Conservation (phyloP, 441 rosid species). For the Bruguiera hainesii region DNA sequence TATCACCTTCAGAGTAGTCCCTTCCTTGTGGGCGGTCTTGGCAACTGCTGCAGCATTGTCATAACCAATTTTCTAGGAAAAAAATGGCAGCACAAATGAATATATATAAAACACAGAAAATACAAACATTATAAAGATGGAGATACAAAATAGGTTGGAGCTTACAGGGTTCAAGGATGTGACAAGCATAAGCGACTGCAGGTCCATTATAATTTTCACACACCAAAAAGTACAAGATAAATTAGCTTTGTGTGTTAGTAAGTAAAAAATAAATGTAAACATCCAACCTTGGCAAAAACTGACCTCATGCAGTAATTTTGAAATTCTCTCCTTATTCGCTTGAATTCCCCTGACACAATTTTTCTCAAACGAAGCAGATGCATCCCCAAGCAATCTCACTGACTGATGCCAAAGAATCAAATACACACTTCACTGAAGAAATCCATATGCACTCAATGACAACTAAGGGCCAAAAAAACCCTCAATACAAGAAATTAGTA, state of each 20-base stretch:
- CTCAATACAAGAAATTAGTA: background rate
- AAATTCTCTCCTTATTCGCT: slow-evolving; percentile 79
- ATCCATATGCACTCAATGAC: background rate
- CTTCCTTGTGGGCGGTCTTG: slow-evolving; percentile 96
- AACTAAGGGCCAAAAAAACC: background rate
- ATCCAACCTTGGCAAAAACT: slow-evolving; percentile 18
- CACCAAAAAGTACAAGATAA: slow-evolving; percentile 9
- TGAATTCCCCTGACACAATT: slow-evolving; percentile 90
- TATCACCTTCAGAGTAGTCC: slow-evolving; percentile 78
- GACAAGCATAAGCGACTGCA: slow-evolving; percentile 97
- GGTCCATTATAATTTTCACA: slow-evolving; percentile 20
- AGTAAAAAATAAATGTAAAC: slow-evolving; percentile 2
- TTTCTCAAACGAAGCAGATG: slow-evolving; percentile 89
- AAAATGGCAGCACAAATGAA: slow-evolving; percentile 10
- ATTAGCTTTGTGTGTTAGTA: slow-evolving; percentile 7
- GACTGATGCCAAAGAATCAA: slow-evolving; percentile 46
- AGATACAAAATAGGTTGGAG: slow-evolving; percentile 10
- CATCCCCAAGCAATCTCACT: slow-evolving; percentile 79
- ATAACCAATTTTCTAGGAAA: slow-evolving; percentile 82
- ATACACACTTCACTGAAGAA: slow-evolving; percentile 14
- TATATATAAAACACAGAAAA: slow-evolving; percentile 1
- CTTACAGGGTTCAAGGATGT: slow-evolving; percentile 97
- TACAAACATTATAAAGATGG: slow-evolving; percentile 4
- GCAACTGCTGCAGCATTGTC: slow-evolving; percentile 99
- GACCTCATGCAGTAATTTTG: slow-evolving; percentile 91